Evolutionary conservation across 768 basidiomycete genomes (phyloP).

Genomic region (Leccinum sublutescens): DNA sequence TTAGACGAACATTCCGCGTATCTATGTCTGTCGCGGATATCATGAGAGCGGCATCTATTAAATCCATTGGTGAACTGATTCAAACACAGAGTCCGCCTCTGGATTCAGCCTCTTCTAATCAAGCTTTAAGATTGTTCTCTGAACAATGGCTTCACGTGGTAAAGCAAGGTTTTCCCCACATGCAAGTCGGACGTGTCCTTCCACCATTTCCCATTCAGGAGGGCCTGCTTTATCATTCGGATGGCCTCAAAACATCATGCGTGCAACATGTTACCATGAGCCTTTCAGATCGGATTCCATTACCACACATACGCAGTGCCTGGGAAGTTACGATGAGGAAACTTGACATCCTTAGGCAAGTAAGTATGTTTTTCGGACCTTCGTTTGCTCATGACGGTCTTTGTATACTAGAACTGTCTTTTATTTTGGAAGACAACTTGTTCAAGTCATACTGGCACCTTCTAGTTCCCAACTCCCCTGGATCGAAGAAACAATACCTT

Average conservation of each 20-base stretch:
- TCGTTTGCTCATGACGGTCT: neutral
- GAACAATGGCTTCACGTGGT: slow-evolving; percentile 17
- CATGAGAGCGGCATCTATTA: slow-evolving; percentile 28
- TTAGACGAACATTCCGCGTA: slow-evolving; percentile 19
- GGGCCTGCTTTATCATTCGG: slow-evolving; percentile 44
- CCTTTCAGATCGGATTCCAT: slow-evolving; percentile 21
- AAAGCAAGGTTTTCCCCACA: neutral
- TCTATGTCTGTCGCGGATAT: slow-evolving; percentile 28
- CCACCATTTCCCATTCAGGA: slow-evolving; percentile 49
- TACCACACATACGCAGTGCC: slow-evolving; percentile 28
- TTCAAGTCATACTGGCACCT: slow-evolving; percentile 28
- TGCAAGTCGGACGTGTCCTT: slow-evolving; percentile 26
- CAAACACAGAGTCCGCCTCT: neutral
- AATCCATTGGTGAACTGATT: slow-evolving; percentile 20
- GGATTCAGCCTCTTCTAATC: neutral
- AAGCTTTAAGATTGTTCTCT: slow-evolving; percentile 15
- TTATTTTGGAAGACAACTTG: slow-evolving; percentile 27
- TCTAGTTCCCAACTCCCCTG: slow-evolving; percentile 15
- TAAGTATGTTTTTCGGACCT: slow-evolving; percentile 2
- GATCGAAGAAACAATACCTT: slow-evolving; percentile 9
- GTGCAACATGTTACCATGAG: slow-evolving; percentile 44
- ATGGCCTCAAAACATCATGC: slow-evolving; percentile 37
- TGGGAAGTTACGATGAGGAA: slow-evolving; percentile 34
- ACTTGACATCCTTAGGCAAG: slow-evolving; percentile 29
- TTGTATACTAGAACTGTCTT: slow-evolving; percentile 29